These are phyloP conservation scores for Angomonas desouzai DNA, from an alignment of 208 protist species.

Conservation along the genomic window DNA sequence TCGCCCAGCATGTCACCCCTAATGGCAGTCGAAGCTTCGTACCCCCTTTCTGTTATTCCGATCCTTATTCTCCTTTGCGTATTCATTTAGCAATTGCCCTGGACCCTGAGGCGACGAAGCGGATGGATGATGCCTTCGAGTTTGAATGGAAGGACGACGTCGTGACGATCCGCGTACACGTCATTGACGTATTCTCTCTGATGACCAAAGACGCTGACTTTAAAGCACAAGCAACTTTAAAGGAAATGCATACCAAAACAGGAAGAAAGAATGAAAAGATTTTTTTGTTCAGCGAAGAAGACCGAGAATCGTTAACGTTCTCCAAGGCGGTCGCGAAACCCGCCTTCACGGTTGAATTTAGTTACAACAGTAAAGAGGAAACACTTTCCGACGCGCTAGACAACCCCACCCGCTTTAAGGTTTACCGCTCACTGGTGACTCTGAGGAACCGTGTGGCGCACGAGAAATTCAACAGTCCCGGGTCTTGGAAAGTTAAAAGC, in stretches of 20 bases:
- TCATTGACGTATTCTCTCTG: conserved; percentile 1
- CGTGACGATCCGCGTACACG: neutral
- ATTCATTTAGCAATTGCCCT: neutral
- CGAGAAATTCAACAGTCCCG: neutral
- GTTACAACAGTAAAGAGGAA: neutral
- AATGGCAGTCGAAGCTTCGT: too few relatives aligned
- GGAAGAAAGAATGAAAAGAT: neutral
- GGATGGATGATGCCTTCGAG: neutral
- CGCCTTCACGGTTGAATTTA: neutral
- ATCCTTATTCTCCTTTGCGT: too few relatives aligned
- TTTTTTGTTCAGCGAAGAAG: neutral
- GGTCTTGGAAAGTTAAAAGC: too few relatives aligned
- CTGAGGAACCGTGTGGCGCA: neutral
- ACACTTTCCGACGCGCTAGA: neutral
- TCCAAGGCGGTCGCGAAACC: neutral
- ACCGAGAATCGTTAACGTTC: neutral
- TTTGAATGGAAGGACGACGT: neutral
- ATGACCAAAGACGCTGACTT: neutral
- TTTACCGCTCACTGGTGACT: neutral
- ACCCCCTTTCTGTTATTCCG: too few relatives aligned
- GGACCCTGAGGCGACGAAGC: neutral
- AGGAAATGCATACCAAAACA: neutral
- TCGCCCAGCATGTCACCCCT: too few relatives aligned
- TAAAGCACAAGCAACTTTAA: neutral
- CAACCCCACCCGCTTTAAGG: neutral